Conservation (phyloP, 1,284 basidiomycete genomes). For the Vanrija humicola region DNA sequence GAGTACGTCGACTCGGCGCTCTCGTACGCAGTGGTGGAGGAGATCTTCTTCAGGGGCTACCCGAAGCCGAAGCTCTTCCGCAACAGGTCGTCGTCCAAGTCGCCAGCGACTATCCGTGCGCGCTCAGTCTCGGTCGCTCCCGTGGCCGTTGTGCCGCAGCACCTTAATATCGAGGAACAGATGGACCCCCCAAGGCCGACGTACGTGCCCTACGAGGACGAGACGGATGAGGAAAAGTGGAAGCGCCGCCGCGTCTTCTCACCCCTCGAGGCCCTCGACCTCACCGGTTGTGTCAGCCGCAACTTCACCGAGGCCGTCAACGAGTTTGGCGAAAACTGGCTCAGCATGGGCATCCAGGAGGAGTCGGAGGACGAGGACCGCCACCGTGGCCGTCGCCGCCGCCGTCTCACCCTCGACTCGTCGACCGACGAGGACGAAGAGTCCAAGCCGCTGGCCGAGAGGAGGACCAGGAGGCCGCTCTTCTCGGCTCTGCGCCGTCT, state of each 20-base stretch:
- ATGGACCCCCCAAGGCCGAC: slow-evolving; percentile 31
- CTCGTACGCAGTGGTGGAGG: slow-evolving; percentile 72
- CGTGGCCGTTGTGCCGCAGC: slow-evolving; percentile 52
- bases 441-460: slow-evolving; percentile 44
- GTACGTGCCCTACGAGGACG: slow-evolving; percentile 46
- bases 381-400: slow-evolving; percentile 36
- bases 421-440: slow-evolving; percentile 19
- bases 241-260: slow-evolving; percentile 49
- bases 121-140: slow-evolving; percentile 34
- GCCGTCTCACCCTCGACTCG: slow-evolving; percentile 11
- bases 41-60: slow-evolving; percentile 75
- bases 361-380: slow-evolving; percentile 53
- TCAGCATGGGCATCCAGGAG: slow-evolving; percentile 53
- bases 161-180: slow-evolving; percentile 18
- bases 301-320: slow-evolving; percentile 78
- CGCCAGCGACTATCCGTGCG: slow-evolving; percentile 13
- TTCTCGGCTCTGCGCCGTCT: slow-evolving; percentile 80
- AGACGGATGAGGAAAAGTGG: slow-evolving; percentile 64
- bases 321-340: slow-evolving; percentile 72
- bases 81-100: slow-evolving; percentile 19
- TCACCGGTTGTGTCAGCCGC: slow-evolving; percentile 89
- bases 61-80: slow-evolving; percentile 28
- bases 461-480: slow-evolving; percentile 5
- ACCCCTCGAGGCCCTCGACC: slow-evolving; percentile 81
- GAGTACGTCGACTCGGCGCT: slow-evolving; percentile 94